These are phyloP conservation scores for Puccinellia tenuiflora DNA, from an alignment of 176 grass and related monocot genomes.

Conservation along the genomic window DNA sequence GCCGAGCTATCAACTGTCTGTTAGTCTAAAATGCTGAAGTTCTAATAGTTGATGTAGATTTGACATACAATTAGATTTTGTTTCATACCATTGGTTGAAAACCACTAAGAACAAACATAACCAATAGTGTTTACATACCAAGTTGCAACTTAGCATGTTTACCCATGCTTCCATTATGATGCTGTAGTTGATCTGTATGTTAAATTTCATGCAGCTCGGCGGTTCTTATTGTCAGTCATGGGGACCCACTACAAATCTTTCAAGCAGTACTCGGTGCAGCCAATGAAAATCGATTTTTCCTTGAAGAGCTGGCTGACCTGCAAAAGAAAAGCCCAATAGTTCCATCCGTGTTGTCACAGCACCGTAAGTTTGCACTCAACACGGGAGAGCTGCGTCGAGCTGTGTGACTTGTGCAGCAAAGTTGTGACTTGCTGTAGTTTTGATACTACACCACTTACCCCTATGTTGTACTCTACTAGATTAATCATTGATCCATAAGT, in stretches of 20 bases:
- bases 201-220: constrained; percentile 37
- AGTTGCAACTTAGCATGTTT: not conserved
- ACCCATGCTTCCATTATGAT: not conserved
- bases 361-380: constrained; percentile 57
- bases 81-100: not conserved
- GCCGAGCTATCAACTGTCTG: not conserved
- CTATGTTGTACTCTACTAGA: not conserved
- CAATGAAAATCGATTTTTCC: constrained; percentile 45
- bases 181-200: not conserved
- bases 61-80: not conserved
- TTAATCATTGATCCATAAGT: not conserved
- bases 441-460: not conserved
- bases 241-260: constrained; percentile 86
- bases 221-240: constrained; percentile 75
- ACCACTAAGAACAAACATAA: not conserved
- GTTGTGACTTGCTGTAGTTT: constrained; percentile 13
- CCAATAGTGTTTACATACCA: not conserved
- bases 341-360: constrained; percentile 43
- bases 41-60: not conserved
- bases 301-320: not conserved
- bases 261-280: constrained; percentile 53
- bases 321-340: constrained; percentile 25
- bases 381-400: constrained; percentile 65
- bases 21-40: not conserved
- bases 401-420: constrained; percentile 11